Conservation (phyloP, 805 yeast species). For the Cyberlindnera maritima region DNA sequence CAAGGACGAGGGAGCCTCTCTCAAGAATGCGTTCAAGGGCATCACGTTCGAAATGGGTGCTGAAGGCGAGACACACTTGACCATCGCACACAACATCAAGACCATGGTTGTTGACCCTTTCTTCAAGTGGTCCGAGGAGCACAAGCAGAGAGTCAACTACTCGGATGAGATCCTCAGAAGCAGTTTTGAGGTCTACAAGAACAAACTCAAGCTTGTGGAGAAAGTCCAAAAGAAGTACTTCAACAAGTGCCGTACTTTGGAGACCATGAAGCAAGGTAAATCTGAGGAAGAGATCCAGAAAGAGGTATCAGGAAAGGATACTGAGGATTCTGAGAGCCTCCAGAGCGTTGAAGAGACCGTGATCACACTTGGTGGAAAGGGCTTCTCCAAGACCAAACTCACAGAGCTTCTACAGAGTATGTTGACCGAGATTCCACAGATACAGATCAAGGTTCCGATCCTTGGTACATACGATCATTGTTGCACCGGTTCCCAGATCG, state of each 20-base stretch:
- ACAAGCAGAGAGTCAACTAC: slow-evolving; percentile 60
- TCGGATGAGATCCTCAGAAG: slow-evolving; percentile 52
- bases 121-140: slow-evolving; percentile 70
- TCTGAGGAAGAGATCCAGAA: slow-evolving; percentile 41
- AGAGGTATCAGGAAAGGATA: slow-evolving; percentile 20
- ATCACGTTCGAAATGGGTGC: slow-evolving; percentile 49
- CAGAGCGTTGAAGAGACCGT: slow-evolving; percentile 12
- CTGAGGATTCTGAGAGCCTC: slow-evolving; percentile 3
- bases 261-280: slow-evolving; percentile 53
- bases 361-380: slow-evolving; percentile 34
- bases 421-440: slow-evolving; percentile 49
- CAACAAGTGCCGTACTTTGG: slow-evolving; percentile 72
- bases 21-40: slow-evolving; percentile 61
- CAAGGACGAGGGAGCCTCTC: slow-evolving; percentile 61
- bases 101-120: slow-evolving; percentile 67
- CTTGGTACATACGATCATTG: slow-evolving; percentile 65
- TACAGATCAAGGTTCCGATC: slow-evolving; percentile 59
- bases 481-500: slow-evolving; percentile 58
- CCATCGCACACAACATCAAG: slow-evolving; percentile 60
- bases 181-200: slow-evolving; percentile 52
- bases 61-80: slow-evolving; percentile 58
- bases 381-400: slow-evolving; percentile 39
- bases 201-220: slow-evolving; percentile 45
- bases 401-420: slow-evolving; percentile 41
- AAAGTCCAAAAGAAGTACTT: slow-evolving; percentile 64